Evolutionary conservation across 2,329 filamentous ascomycete species (phyloP), one percentile per base, ranked within the genome.

Genomic region (Aureobasidium sp.): DNA sequence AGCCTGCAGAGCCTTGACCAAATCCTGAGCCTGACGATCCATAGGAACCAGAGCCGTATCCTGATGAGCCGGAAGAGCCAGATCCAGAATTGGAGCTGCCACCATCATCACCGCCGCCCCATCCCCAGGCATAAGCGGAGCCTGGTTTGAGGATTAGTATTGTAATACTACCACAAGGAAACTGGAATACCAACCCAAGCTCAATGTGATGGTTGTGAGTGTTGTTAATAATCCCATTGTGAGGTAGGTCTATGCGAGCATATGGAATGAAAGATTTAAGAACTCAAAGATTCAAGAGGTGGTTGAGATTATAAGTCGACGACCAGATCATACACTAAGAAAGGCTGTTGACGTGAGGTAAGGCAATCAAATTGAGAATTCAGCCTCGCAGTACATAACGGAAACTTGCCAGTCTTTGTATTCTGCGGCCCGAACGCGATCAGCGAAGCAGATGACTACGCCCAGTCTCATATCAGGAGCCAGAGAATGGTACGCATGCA

Each of bases 71-170:
- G 30, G 39, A 41, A 27, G 57, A 61, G 29, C 49, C 25, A 36
- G 37, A 39, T 10, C 45, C 21, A 27, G 37, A 52, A 6, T 25
- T 25, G 44, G 36, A 50, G 39, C 37, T 15, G 30, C 45, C 36
- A 39, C 10, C n/a, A 13, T 34, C 57, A 37, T 37, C 48, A 15
- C 41, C 58, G 11, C 39, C 47, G n/a, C 15, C 3, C 30, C 58
- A 59, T 41, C 45, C 57, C 45, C 37, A 49, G 15, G 60, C 60
- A 62, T 49, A 34, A 25, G 57, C 42, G 15, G 44, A 50, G 57
- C 57, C 57, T 59, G 15, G 10, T 6, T 4, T 6, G 13, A 36
- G 15, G 25, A 21, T 52, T 3, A 62, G 53, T 25, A 27, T 27
- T 39, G 25, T 9, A 2, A 30, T n/a, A 6, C 16, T 36, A 8